A percentile compares a stretch with the other conserved stretches of the same genome.
These are phyloP conservation scores for Colletotrichum theobromicola DNA, from an alignment of 2,329 filamentous ascomycete species.

Conservation along the genomic window DNA sequence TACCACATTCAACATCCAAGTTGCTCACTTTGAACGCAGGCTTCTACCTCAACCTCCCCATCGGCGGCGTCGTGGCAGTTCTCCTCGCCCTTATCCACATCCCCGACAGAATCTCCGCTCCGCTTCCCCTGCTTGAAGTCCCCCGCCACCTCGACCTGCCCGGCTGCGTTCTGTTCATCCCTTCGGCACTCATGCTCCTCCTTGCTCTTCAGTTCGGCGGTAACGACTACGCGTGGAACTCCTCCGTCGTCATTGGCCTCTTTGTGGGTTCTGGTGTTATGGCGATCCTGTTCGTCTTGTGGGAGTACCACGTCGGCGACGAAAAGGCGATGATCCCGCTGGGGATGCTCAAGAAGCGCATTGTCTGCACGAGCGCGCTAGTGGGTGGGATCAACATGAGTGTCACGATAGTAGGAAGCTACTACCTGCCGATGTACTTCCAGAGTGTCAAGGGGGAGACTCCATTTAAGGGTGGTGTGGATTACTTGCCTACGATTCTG, in stretches of 20 bases:
- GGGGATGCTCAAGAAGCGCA: conserved; percentile 45
- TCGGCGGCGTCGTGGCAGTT: conserved; percentile 40
- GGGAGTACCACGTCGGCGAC: conserved; percentile 48
- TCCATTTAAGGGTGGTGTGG: conserved; percentile 41
- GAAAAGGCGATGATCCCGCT: conserved; percentile 53
- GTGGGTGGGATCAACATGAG: conserved; percentile 48
- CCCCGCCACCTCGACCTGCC: conserved; percentile 43
- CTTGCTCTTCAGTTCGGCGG: conserved; percentile 51
- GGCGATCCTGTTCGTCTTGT: conserved; percentile 39
- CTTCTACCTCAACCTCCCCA: conserved; percentile 53
- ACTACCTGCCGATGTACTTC: conserved; percentile 58
- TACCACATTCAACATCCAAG: background rate
- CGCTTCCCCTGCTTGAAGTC: conserved; percentile 27
- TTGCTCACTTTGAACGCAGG: conserved; percentile 23
- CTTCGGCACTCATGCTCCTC: conserved; percentile 45
- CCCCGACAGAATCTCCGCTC: conserved; percentile 40
- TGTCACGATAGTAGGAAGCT: conserved; percentile 48
- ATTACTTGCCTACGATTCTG: conserved; percentile 45
- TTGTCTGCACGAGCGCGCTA: conserved; percentile 46
- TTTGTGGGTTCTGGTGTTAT: conserved; percentile 40
- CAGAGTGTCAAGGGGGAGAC: conserved; percentile 48
- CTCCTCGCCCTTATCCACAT: conserved; percentile 36
- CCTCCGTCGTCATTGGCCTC: conserved; percentile 41
- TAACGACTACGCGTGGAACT: conserved; percentile 42
- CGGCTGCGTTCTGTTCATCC: conserved; percentile 49